A percentile compares a stretch with the other conserved stretches of the same genome.
These are phyloP conservation scores for Incumbomyces delicatus DNA, from an alignment of 2,329 filamentous ascomycete genomes.

Conservation along the genomic window DNA sequence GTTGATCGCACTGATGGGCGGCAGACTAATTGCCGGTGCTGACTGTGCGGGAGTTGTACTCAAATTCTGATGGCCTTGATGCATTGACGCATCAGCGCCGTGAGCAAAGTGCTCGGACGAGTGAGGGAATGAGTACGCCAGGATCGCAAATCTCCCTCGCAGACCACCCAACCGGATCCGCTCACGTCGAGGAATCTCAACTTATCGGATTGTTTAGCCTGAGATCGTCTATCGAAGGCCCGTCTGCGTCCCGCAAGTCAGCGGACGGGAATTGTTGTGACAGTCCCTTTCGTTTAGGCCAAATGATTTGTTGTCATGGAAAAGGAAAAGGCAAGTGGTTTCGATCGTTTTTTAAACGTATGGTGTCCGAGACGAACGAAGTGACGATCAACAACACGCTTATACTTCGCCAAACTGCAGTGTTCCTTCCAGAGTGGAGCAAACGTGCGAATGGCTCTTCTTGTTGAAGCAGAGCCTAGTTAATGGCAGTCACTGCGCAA, in stretches of 20 bases:
- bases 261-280: neutral
- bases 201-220: no score
- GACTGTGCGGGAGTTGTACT: constrained; percentile 16
- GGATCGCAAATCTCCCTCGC: constrained; percentile 1
- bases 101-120: constrained; percentile 8
- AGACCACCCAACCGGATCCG: no score
- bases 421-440: no score
- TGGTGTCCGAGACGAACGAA: no score
- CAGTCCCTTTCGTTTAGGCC: neutral
- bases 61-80: constrained; percentile 13
- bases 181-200: no score
- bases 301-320: neutral
- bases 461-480: no score
- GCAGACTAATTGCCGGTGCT: constrained; percentile 20
- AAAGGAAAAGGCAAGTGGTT: neutral
- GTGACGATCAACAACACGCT: no score
- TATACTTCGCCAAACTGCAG: no score
- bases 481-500: no score
- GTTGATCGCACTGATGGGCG: constrained; percentile 22
- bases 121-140: constrained; percentile 5
- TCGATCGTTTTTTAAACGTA: neutral
- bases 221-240: neutral
- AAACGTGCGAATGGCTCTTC: no score
- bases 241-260: constrained; percentile 3
- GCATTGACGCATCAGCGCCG: constrained; percentile 15